Percentiles rank a stretch among this genome's conserved stretches.
These are phyloP conservation scores for Penicillium sp. DNA, from an alignment of 2,329 filamentous ascomycete genomes.

Conservation along the genomic window DNA sequence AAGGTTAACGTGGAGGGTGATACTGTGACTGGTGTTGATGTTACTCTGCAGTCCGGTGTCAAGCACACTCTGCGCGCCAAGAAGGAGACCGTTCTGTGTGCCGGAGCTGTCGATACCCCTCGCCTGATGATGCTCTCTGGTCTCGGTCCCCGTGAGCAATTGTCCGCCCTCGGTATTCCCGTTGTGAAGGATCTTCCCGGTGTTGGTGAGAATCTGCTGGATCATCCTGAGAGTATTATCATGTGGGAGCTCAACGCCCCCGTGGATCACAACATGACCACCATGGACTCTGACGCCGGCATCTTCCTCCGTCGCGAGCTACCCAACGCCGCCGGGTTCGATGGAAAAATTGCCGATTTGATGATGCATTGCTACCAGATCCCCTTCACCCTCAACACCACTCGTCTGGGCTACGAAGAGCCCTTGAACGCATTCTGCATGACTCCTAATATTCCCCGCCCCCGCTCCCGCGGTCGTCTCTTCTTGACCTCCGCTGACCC, in stretches of 20 bases:
- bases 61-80: slow-evolving; percentile 60
- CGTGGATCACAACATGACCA: slow-evolving; percentile 75
- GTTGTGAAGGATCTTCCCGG: slow-evolving; percentile 61
- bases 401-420: slow-evolving; percentile 70
- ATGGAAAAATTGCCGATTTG: slow-evolving; percentile 76
- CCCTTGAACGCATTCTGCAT: slow-evolving; percentile 83
- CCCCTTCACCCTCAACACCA: slow-evolving; percentile 83
- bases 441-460: slow-evolving; percentile 86
- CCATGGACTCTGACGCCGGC: slow-evolving; percentile 86
- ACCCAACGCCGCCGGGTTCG: slow-evolving; percentile 65
- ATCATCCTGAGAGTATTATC: slow-evolving; percentile 66
- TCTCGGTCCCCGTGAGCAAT: slow-evolving; percentile 53
- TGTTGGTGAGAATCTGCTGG: slow-evolving; percentile 63
- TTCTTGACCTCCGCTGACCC: slow-evolving; percentile 77
- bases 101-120: slow-evolving; percentile 78
- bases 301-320: slow-evolving; percentile 81
- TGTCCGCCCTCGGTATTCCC: slow-evolving; percentile 54
- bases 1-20: slow-evolving; percentile 71
- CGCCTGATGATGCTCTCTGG: slow-evolving; percentile 60
- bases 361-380: slow-evolving; percentile 99
- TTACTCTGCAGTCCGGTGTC: slow-evolving; percentile 63
- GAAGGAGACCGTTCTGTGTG: slow-evolving; percentile 75
- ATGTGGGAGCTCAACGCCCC: slow-evolving; percentile 78
- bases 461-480: slow-evolving; percentile 72
- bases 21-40: slow-evolving; percentile 69